phyloP scores from a whole-genome alignment of 139 green algal species.

The Coccomyxa sp. region DNA sequence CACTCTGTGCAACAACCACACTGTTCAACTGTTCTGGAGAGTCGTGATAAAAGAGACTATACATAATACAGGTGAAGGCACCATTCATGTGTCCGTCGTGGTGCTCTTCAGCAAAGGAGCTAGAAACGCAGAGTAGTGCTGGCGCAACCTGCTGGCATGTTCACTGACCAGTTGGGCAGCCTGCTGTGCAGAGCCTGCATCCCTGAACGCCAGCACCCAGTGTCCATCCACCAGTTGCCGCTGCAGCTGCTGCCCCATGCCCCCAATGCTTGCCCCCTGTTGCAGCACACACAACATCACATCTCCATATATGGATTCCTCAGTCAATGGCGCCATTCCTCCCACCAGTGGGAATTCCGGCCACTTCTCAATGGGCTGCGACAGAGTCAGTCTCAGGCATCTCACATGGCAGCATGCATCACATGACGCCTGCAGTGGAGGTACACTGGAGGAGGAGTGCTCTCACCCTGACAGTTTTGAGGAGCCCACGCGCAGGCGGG shows the following conservation, averaged over 20 bases:
- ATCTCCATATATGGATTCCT: background rate
- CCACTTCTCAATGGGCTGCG: background rate
- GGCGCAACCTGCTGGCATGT: slow-evolving; percentile 28
- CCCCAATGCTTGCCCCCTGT: background rate
- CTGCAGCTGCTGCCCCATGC: slow-evolving; percentile 14
- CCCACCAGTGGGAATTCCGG: no score
- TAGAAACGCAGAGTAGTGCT: slow-evolving; percentile 34
- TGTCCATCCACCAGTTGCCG: slow-evolving; percentile 72
- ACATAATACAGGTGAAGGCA: no score
- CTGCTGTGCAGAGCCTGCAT: slow-evolving; percentile 34
- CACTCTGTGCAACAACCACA: no score
- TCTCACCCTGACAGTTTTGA: slow-evolving; percentile 29
- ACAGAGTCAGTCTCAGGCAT: background rate
- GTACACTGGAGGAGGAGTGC: background rate
- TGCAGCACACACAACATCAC: background rate
- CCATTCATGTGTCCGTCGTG: no score
- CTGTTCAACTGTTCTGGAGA: no score
- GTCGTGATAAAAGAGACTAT: no score
- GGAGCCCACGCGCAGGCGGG: slow-evolving; percentile 59
- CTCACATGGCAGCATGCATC: background rate
- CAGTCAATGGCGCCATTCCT: background rate
- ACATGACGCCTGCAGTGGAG: background rate
- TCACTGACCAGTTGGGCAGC: slow-evolving; percentile 48
- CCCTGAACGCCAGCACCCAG: slow-evolving; percentile 79
- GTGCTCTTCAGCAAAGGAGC: slow-evolving; percentile 21